Percentiles rank a stretch among this genome's conserved stretches.
Evolutionary conservation across 2,329 filamentous ascomycete species (phyloP).

Genomic region (Dothiorella sarmentorum): DNA sequence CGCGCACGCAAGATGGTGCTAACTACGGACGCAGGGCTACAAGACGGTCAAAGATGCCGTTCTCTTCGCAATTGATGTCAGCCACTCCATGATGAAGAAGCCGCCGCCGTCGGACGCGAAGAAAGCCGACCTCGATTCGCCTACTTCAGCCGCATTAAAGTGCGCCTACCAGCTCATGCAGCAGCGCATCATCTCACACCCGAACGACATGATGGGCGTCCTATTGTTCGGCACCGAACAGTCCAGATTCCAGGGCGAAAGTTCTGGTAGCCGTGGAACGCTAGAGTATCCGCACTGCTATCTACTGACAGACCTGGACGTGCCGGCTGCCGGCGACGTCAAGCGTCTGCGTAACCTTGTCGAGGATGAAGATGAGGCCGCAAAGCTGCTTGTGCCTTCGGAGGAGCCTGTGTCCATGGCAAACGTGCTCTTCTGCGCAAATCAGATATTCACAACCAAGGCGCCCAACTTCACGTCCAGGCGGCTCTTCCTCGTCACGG

Average conservation of each 20-base stretch:
- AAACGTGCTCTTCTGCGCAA: conserved; percentile 89
- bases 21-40: conserved; percentile 62
- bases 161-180: conserved; percentile 95
- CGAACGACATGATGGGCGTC: conserved; percentile 95
- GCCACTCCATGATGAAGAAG: conserved; percentile 73
- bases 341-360: conserved; percentile 72
- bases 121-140: conserved; percentile 73
- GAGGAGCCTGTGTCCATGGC: conserved; percentile 73
- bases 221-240: conserved; percentile 85
- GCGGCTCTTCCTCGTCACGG: conserved; percentile 91
- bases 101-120: conserved; percentile 62
- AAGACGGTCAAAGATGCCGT: conserved; percentile 95
- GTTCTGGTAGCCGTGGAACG: conserved; percentile 53
- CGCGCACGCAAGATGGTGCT: background rate
- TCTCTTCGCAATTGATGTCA: conserved; percentile 92
- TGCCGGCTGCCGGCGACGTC: conserved; percentile 84
- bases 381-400: conserved; percentile 67
- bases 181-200: conserved; percentile 95
- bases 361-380: conserved; percentile 71
- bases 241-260: conserved; percentile 71
- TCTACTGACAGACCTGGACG: conserved; percentile 79
- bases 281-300: conserved; percentile 87
- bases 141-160: conserved; percentile 80
- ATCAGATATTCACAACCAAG: conserved; percentile 93
- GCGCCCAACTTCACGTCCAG: conserved; percentile 91